Conservation (phyloP, 179 eudicot genomes). For the Pouteria campechiana region DNA sequence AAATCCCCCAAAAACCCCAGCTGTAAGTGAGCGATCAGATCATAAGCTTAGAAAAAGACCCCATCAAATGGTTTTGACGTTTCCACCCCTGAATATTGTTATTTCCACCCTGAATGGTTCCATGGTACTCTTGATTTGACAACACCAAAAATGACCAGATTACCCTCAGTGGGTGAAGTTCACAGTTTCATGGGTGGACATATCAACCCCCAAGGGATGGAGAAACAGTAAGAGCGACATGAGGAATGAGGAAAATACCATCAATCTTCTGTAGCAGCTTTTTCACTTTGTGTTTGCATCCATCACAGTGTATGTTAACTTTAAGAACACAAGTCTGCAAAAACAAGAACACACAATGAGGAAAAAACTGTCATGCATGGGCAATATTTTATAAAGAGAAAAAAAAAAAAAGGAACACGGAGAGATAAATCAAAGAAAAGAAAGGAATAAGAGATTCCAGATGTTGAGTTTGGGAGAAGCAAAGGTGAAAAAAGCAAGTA, state of each 20-base stretch:
- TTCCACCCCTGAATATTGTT: too few relatives aligned
- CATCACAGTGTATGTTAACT: slow-evolving; percentile 64
- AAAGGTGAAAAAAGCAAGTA: slow-evolving; percentile 11
- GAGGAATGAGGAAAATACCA: slow-evolving; percentile 16
- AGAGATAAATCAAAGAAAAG: neutral
- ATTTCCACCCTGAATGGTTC: too few relatives aligned
- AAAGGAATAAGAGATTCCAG: neutral
- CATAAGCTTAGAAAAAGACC: too few relatives aligned
- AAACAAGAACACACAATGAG: slow-evolving; percentile 11
- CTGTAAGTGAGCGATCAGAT: slow-evolving; percentile 17
- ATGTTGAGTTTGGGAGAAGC: slow-evolving; percentile 11
- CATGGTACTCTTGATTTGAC: too few relatives aligned
- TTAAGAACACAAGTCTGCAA: slow-evolving; percentile 62
- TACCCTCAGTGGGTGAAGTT: neutral
- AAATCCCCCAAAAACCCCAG: neutral
- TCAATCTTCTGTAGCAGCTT: slow-evolving; percentile 62
- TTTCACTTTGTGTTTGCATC: slow-evolving; percentile 53
- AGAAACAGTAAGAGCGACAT: neutral
- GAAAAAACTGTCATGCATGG: neutral
- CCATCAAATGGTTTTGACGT: too few relatives aligned
- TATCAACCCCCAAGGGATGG: neutral
- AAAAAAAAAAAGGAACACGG: neutral
- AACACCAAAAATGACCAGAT: neutral
- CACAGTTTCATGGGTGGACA: neutral
- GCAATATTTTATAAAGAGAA: neutral